A percentile compares a stretch with the other conserved stretches of the same genome.
Evolutionary conservation across 1,284 basidiomycete species (phyloP).

Genomic region (Trametes polyzona): DNA sequence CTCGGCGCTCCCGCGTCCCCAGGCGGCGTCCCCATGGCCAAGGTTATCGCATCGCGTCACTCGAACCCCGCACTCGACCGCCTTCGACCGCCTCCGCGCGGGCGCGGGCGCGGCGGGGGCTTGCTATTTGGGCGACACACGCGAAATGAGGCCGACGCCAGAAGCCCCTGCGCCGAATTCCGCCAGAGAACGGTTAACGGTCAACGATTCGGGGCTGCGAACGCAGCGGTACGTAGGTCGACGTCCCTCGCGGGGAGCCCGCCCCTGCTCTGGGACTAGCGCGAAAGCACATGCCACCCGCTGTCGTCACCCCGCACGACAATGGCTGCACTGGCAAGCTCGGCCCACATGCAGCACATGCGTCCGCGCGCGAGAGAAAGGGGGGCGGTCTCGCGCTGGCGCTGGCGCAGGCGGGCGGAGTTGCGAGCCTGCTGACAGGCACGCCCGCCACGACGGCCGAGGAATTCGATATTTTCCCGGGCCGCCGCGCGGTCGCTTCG

Average conservation of each 20-base stretch:
- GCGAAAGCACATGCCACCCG: background rate
- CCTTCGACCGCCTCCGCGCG: background rate
- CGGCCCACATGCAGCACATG: too few relatives aligned
- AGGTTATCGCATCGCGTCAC: too few relatives aligned
- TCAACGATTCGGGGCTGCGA: too few relatives aligned
- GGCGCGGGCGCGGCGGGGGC: background rate
- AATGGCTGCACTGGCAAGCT: too few relatives aligned
- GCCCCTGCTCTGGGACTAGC: background rate
- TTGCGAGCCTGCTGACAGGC: conserved; percentile 14
- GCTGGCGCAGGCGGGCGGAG: background rate
- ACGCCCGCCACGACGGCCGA: conserved; percentile 13
- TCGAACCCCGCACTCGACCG: background rate
- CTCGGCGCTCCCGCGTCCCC: background rate
- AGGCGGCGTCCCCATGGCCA: too few relatives aligned
- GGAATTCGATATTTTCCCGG: conserved; percentile 8
- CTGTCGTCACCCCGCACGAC: background rate
- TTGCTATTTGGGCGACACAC: background rate
- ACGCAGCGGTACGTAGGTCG: too few relatives aligned
- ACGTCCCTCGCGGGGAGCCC: too few relatives aligned
- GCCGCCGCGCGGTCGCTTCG: conserved; percentile 1
- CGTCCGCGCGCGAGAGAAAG: background rate
- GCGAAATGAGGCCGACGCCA: conserved; percentile 7
- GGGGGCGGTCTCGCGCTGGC: background rate
- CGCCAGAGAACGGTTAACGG: background rate
- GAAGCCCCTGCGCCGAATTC: background rate